Base-by-base conservation (phyloP, 257 asterid species). In the Nicotiana noctiflora region DNA sequence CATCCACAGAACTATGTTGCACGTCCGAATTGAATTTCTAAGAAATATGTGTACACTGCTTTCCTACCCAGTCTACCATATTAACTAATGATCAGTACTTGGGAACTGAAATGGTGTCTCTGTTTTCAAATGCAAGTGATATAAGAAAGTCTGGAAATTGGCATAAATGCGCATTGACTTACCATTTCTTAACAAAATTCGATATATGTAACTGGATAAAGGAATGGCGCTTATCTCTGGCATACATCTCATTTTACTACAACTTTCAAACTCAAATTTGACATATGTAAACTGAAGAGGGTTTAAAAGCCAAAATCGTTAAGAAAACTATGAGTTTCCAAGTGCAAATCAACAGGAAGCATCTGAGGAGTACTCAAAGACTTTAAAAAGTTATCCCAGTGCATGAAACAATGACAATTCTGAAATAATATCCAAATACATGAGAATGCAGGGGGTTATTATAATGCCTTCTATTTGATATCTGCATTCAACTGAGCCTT, bases 371-470 rank as follows among this genome's bases (percentile, higher is more conserved):
- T 31, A 68, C 13, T 11, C 76, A 68, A 68, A 68, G 19, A 19
- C 56, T 68, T 51, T n/a, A 2, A 21, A n/a, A n/a, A n/a, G 2
- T 34, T 68, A 8, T 5, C 0, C 56, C 76, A 68, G 12, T 37
- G 56, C n/a, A 40, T 6, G 55, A 67, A 67, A 29, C 55, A 67
- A 67, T 12, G 17, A 52, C 18, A n/a, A n/a, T n/a, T n/a, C n/a
- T n/a, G n/a, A n/a, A n/a, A n/a, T n/a, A 68, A 68, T 19, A 68
- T 40, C 76, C 31, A 68, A 68, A n/a, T 40, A 37, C 76, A 68
- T 68, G 31, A 68, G 31, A 67, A 68, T 0, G 52, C 75, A 66
- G 23, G 52, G 46, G 27, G 52, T 2, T 32, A 66, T 8, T 66
- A 32, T 23, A 18, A 18, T 17, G 0, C 53, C 53, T 67, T 18